phyloP scores from a whole-genome alignment of 768 basidiomycete species.

The Lentinula sp. region DNA sequence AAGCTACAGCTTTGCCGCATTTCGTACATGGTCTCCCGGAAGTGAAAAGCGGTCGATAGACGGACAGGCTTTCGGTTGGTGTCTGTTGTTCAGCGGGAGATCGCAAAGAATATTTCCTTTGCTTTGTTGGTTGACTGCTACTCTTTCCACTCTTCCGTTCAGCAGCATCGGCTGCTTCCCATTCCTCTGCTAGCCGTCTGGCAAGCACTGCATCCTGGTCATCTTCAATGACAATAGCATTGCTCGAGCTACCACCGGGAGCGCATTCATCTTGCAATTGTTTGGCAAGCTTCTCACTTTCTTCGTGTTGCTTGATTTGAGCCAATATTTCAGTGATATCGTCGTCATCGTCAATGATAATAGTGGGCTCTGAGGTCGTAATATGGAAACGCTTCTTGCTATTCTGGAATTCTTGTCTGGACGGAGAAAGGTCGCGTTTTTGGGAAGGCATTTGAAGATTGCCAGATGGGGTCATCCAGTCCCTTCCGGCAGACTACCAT shows the following conservation, averaged over 20 bases:
- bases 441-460: not conserved
- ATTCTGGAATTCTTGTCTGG: not conserved
- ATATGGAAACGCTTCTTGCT: conserved; percentile 11
- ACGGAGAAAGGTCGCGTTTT: not conserved
- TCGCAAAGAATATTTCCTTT: not conserved
- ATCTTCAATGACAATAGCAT: conserved; percentile 19
- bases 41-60: conserved; percentile 29
- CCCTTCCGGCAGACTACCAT: not conserved
- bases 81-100: conserved; percentile 4
- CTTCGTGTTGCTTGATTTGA: conserved; percentile 36
- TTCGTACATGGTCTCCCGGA: conserved; percentile 28
- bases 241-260: conserved; percentile 8
- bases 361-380: conserved; percentile 7
- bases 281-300: conserved; percentile 32
- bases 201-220: conserved; percentile 17
- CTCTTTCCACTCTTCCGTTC: not conserved
- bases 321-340: conserved; percentile 33
- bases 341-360: conserved; percentile 29
- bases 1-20: conserved; percentile 26
- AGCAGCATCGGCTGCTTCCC: not conserved
- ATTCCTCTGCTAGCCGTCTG: not conserved
- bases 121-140: not conserved
- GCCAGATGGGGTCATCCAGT: not conserved
- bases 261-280: conserved; percentile 25
- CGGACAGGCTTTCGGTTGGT: conserved; percentile 26